These are phyloP conservation scores for Thalassiosira allenii DNA, from an alignment of 352 stramenopile species.

Conservation along the genomic window DNA sequence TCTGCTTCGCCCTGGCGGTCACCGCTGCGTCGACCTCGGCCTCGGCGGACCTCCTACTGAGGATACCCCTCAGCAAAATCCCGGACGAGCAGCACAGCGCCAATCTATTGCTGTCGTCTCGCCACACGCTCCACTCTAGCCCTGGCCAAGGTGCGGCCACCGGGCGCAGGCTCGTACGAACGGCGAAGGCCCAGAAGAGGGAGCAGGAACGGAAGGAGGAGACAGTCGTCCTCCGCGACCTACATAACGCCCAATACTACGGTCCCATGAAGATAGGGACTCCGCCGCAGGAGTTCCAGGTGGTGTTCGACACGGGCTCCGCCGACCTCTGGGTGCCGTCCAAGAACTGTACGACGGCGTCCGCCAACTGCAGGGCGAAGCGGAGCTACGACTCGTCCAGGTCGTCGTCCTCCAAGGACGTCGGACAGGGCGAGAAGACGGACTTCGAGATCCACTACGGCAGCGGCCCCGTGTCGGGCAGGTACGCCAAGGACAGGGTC, in stretches of 20 bases:
- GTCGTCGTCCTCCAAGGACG: slow-evolving; percentile 91
- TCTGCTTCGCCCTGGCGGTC: background rate
- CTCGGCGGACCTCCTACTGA: slow-evolving; percentile 10
- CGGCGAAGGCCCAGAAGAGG: too few species aligned
- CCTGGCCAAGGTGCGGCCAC: background rate
- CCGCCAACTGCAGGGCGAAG: slow-evolving; percentile 88
- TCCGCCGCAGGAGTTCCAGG: slow-evolving; percentile 92
- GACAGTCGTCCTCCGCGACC: slow-evolving; percentile 86
- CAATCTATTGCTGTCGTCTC: slow-evolving; percentile 37
- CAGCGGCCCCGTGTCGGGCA: slow-evolving; percentile 88
- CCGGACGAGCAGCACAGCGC: slow-evolving; percentile 33
- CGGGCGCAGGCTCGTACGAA: slow-evolving; percentile 10
- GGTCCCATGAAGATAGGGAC: slow-evolving; percentile 91
- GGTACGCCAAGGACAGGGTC: slow-evolving; percentile 83
- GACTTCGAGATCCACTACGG: slow-evolving; percentile 93
- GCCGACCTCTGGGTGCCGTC: slow-evolving; percentile 95
- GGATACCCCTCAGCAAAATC: slow-evolving; percentile 43
- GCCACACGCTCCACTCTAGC: background rate
- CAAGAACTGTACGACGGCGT: slow-evolving; percentile 87
- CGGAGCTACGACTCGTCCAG: slow-evolving; percentile 76
- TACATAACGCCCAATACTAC: slow-evolving; percentile 92
- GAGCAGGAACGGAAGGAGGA: slow-evolving; percentile 29
- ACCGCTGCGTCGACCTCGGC: background rate
- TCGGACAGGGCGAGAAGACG: slow-evolving; percentile 87
- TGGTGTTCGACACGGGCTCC: slow-evolving; percentile 97